These are phyloP conservation scores for Suillus paluster DNA, from an alignment of 768 basidiomycete species.

Conservation along the genomic window DNA sequence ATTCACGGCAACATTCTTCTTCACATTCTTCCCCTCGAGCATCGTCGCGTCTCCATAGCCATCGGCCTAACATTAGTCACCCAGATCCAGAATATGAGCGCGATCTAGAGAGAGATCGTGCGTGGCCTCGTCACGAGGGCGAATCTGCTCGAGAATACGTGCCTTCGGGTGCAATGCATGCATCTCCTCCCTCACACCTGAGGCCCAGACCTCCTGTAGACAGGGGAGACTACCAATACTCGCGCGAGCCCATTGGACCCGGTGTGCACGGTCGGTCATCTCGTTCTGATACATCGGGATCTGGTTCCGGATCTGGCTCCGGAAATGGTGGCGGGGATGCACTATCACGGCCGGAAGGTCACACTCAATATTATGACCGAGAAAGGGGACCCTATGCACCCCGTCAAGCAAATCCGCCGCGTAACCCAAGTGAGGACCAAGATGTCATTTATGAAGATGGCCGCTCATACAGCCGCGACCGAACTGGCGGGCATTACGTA, in stretches of 20 bases:
- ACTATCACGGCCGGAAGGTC: slow-evolving; percentile 57
- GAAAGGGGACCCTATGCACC: slow-evolving; percentile 54
- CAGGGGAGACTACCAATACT: slow-evolving; percentile 33
- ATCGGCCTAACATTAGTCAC: slow-evolving; percentile 63
- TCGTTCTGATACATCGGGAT: slow-evolving; percentile 63
- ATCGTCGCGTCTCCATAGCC: slow-evolving; percentile 56
- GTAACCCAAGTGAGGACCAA: slow-evolving; percentile 45
- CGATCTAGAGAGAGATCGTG: slow-evolving; percentile 53
- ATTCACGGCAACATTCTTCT: slow-evolving; percentile 36
- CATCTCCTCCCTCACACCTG: slow-evolving; percentile 47
- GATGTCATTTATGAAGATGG: slow-evolving; percentile 62
- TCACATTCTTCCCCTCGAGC: slow-evolving; percentile 42
- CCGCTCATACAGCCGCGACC: slow-evolving; percentile 44
- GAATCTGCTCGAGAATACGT: slow-evolving; percentile 39
- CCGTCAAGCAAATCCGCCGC: slow-evolving; percentile 51
- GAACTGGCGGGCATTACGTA: slow-evolving; percentile 37
- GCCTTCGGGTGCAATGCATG: slow-evolving; percentile 34
- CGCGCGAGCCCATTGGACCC: slow-evolving; percentile 36
- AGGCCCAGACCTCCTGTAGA: slow-evolving; percentile 41
- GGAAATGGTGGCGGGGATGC: slow-evolving; percentile 46
- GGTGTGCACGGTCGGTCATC: slow-evolving; percentile 41
- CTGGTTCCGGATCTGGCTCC: slow-evolving; percentile 50
- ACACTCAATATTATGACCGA: slow-evolving; percentile 54
- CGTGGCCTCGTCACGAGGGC: slow-evolving; percentile 43
- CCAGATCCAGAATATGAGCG: slow-evolving; percentile 41